These are phyloP conservation scores for Ustilaginoidea virens DNA, from an alignment of 2,329 filamentous ascomycete genomes.

Conservation along the genomic window DNA sequence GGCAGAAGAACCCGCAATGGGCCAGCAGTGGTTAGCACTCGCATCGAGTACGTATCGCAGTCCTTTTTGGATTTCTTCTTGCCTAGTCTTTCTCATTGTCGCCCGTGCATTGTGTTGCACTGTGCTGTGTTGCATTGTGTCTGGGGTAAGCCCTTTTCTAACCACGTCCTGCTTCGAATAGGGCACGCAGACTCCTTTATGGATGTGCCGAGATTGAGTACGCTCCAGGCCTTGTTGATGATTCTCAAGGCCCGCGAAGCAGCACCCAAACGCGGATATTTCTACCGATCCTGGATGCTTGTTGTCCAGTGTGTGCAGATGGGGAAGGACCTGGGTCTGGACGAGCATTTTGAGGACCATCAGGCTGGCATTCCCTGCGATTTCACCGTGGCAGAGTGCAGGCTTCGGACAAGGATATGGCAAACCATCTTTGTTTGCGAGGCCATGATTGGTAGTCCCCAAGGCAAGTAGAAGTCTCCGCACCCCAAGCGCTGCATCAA, in stretches of 20 bases:
- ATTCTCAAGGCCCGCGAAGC: conserved; percentile 83
- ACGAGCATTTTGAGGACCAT: conserved; percentile 75
- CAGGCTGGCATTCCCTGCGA: conserved; percentile 56
- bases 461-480: conserved; percentile 40
- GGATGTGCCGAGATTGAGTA: conserved; percentile 80
- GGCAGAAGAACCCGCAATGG: conserved; percentile 68
- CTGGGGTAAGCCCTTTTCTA: no score
- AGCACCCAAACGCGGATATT: conserved; percentile 86
- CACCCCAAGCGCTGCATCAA: no score
- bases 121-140: no score
- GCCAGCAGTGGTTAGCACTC: conserved; percentile 83
- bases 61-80: no score
- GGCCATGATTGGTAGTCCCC: conserved; percentile 82
- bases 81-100: no score
- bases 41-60: conserved; percentile 49
- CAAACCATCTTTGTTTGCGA: conserved; percentile 76
- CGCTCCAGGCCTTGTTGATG: conserved; percentile 76
- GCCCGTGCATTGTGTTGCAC: no score
- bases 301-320: conserved; percentile 85
- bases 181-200: conserved; percentile 88
- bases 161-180: no score
- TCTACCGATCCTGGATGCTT: conserved; percentile 94
- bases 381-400: conserved; percentile 56
- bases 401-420: conserved; percentile 78
- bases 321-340: conserved; percentile 78